phyloP scores from a whole-genome alignment of 2,329 filamentous ascomycete species.

The Arthrocladium fulminans region DNA sequence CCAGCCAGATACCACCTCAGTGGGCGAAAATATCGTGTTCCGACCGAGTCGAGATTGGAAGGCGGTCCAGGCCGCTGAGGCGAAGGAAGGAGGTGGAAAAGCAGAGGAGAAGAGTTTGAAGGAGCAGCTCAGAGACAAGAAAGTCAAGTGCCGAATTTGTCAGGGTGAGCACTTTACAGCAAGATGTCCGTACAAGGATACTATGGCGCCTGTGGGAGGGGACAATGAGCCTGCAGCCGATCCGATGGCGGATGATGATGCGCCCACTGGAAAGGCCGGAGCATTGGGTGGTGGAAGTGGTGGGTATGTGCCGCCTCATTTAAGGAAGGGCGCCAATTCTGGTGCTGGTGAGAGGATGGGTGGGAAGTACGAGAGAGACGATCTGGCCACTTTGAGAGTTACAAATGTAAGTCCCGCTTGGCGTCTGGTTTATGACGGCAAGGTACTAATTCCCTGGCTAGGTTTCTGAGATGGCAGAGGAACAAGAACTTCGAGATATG shows the following conservation, averaged over 20 bases:
- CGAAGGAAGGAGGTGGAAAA: constrained; percentile 37
- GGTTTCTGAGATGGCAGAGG: constrained; percentile 96
- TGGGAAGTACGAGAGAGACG: constrained; percentile 92
- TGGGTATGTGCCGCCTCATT: constrained; percentile 88
- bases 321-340: constrained; percentile 59
- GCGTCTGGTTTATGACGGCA: background rate
- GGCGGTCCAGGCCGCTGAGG: constrained; percentile 72
- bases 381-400: constrained; percentile 89
- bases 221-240: constrained; percentile 27
- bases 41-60: constrained; percentile 89
- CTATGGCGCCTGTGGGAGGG: constrained; percentile 67
- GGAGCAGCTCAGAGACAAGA: constrained; percentile 83
- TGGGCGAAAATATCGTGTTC: constrained; percentile 98
- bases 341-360: constrained; percentile 70
- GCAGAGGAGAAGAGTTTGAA: constrained; percentile 60
- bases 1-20: constrained; percentile 77
- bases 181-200: constrained; percentile 98
- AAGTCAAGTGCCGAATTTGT: constrained; percentile 99
- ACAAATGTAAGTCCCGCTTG: constrained; percentile 68
- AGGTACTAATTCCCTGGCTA: constrained; percentile 29
- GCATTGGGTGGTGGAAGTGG: constrained; percentile 59
- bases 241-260: constrained; percentile 38
- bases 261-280: constrained; percentile 42
- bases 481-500: constrained; percentile 89
- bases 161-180: constrained; percentile 98